Percentiles rank a stretch among this genome's conserved stretches.
Conservation (phyloP, 352 stramenopile species). For the Peronospora destructor region DNA sequence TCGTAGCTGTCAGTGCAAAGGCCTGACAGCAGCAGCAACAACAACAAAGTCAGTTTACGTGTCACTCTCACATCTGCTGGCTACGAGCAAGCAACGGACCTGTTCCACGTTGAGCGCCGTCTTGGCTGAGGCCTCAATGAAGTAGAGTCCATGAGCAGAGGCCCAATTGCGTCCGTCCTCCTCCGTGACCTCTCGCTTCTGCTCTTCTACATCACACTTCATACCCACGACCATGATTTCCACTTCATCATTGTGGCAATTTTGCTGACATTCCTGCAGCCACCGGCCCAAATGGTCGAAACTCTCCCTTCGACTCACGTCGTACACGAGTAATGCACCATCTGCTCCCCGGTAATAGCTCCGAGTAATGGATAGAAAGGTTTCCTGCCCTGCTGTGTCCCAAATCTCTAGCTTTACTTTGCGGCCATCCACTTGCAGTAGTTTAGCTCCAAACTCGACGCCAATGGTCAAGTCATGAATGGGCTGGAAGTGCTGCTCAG, state of each 20-base stretch:
- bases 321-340: constrained; percentile 84
- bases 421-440: constrained; percentile 72
- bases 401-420: constrained; percentile 90
- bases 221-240: constrained; percentile 85
- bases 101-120: constrained; percentile 76
- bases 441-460: constrained; percentile 87
- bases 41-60: neutral
- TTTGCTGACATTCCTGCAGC: constrained; percentile 81
- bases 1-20: constrained; percentile 62
- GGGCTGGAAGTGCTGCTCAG: constrained; percentile 85
- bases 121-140: constrained; percentile 81
- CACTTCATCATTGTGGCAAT: constrained; percentile 78
- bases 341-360: constrained; percentile 87
- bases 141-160: constrained; percentile 54
- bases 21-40: constrained; percentile 25
- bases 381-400: constrained; percentile 88
- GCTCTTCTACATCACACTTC: constrained; percentile 64
- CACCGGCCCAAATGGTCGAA: constrained; percentile 71
- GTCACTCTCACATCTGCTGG: neutral
- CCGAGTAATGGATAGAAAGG: constrained; percentile 84
- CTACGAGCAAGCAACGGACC: constrained; percentile 20
- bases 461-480: constrained; percentile 89
- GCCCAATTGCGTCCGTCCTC: constrained; percentile 67
- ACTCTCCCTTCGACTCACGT: constrained; percentile 71
- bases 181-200: constrained; percentile 55